Percentiles rank a stretch among this genome's conserved stretches.
These are phyloP conservation scores for Hanseniaspora meyeri DNA, from an alignment of 805 yeast genomes.

Conservation along the genomic window DNA sequence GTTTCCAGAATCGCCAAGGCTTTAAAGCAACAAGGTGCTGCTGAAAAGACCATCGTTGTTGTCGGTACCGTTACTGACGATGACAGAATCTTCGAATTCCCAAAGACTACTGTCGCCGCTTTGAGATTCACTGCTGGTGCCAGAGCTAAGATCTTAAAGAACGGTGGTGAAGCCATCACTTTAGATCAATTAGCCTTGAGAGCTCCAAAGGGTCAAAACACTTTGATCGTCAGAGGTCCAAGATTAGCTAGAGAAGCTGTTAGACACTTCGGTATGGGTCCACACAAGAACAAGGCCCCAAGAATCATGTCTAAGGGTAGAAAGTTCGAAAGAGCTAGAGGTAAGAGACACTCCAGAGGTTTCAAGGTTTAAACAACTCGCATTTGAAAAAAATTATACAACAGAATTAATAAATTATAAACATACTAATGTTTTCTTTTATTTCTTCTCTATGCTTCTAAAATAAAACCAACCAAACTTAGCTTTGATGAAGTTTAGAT, in stretches of 20 bases:
- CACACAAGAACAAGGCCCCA: conserved; percentile 99
- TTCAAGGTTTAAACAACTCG: conserved; percentile 85
- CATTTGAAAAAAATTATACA: conserved; percentile 12
- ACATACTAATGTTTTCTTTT: background rate
- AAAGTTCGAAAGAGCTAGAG: conserved; percentile 99
- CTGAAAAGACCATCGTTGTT: conserved; percentile 87
- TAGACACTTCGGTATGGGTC: conserved; percentile 99
- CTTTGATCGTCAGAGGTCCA: conserved; percentile 96
- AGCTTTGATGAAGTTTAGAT: too few relatives aligned
- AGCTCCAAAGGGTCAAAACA: conserved; percentile 99
- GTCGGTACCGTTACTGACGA: conserved; percentile 99
- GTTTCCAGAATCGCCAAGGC: conserved; percentile 82
- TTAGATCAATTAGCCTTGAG: conserved; percentile 97
- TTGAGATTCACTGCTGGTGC: conserved; percentile 99
- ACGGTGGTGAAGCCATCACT: conserved; percentile 99
- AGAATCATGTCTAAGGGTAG: conserved; percentile 94
- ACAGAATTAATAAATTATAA: background rate
- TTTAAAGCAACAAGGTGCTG: conserved; percentile 69
- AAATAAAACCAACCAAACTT: background rate
- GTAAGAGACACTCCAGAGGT: conserved; percentile 98
- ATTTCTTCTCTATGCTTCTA: background rate
- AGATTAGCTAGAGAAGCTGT: conserved; percentile 98
- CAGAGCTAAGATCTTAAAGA: conserved; percentile 90
- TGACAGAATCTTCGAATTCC: conserved; percentile 83
- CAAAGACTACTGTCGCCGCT: conserved; percentile 97